These are phyloP conservation scores for Cyclotella kingstonii DNA, from an alignment of 108 stramenopile species.

Conservation along the genomic window DNA sequence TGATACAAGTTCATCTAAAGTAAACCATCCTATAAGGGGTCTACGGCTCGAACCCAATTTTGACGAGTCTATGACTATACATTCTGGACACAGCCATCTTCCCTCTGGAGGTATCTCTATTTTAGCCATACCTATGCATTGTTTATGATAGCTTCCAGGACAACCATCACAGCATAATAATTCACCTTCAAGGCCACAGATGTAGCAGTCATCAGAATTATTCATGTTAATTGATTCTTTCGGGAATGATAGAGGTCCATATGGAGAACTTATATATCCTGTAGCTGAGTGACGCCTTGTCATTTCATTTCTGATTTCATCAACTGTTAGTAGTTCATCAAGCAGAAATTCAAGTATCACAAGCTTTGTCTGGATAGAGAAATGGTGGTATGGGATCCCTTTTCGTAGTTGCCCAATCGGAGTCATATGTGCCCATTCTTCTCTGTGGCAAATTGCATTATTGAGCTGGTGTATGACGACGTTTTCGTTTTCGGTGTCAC, in stretches of 20 bases:
- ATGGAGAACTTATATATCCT: slow-evolving; percentile 21
- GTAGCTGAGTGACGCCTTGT: slow-evolving; percentile 33
- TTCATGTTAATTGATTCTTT: slow-evolving; percentile 56
- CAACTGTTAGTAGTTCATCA: slow-evolving; percentile 68
- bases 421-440: slow-evolving; percentile 54
- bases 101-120: slow-evolving; percentile 56
- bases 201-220: slow-evolving; percentile 68
- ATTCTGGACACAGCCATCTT: slow-evolving; percentile 83
- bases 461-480: background rate
- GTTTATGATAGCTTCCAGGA: slow-evolving; percentile 61
- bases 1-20: slow-evolving; percentile 37
- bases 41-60: slow-evolving; percentile 63
- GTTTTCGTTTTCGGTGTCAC: background rate
- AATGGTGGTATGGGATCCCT: slow-evolving; percentile 70
- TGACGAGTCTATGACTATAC: slow-evolving; percentile 58
- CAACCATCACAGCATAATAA: slow-evolving; percentile 86
- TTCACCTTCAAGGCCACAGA: slow-evolving; percentile 77
- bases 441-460: background rate
- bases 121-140: slow-evolving; percentile 52
- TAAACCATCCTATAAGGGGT: slow-evolving; percentile 71
- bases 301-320: slow-evolving; percentile 58
- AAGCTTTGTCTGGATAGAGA: slow-evolving; percentile 60
- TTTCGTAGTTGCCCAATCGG: slow-evolving; percentile 52
- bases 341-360: slow-evolving; percentile 74
- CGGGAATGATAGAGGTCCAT: slow-evolving; percentile 40